Conservation (phyloP, 257 asterid genomes). For the Avicennia marina region DNA sequence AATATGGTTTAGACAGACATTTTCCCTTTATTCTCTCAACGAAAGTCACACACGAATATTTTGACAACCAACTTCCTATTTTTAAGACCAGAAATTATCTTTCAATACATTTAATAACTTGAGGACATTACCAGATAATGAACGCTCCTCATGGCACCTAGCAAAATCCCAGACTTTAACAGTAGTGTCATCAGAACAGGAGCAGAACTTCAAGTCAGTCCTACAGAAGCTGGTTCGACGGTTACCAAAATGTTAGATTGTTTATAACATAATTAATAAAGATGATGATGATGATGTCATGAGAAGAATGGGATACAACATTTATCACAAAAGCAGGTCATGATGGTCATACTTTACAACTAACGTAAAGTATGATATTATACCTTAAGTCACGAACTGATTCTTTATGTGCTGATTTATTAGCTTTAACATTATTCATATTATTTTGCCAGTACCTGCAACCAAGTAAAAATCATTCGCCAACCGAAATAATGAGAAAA, state of each 20-base stretch:
- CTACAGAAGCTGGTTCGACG: constrained; percentile 75
- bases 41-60: neutral
- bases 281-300: neutral
- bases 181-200: constrained; percentile 97
- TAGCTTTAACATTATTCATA: constrained; percentile 97
- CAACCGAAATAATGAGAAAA: constrained; percentile 12
- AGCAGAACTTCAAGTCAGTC: constrained; percentile 97
- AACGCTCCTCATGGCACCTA: constrained; percentile 97
- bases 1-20: neutral
- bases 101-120: constrained; percentile 17
- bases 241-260: constrained; percentile 22
- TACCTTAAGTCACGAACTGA: constrained; percentile 96
- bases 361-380: constrained; percentile 19
- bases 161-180: constrained; percentile 99
- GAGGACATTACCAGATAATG: constrained; percentile 91
- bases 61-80: neutral
- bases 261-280: neutral
- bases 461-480: constrained; percentile 25
- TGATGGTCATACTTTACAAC: neutral
- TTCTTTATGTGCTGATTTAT: constrained; percentile 94
- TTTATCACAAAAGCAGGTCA: too few species aligned
- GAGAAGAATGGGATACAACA: neutral
- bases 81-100: constrained; percentile 12
- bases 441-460: constrained; percentile 98
- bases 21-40: constrained; percentile 2